A percentile compares a stretch with the other conserved stretches of the same genome.
These are phyloP conservation scores for Stylonectria norvegica DNA, from an alignment of 2,329 filamentous ascomycete species.

Conservation along the genomic window DNA sequence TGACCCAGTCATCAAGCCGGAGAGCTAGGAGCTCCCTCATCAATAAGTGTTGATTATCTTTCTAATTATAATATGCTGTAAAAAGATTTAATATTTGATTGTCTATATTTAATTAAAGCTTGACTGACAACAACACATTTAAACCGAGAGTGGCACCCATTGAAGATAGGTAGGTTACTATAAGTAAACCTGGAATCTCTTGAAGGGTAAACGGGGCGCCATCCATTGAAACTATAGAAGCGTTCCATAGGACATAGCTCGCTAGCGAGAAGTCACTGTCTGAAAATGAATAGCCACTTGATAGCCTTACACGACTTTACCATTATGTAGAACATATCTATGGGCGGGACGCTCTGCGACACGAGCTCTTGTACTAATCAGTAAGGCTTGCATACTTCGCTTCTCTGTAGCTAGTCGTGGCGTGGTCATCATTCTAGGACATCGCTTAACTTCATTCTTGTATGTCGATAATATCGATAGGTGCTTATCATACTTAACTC, in stretches of 20 bases:
- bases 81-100: not conserved
- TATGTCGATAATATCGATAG: not conserved
- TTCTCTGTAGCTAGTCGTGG: not conserved
- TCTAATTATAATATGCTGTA: too few species aligned
- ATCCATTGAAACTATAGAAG: not conserved
- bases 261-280: not conserved
- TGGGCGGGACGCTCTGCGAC: not conserved
- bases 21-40: not conserved
- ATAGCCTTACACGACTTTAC: not conserved
- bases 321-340: not conserved
- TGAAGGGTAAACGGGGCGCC: too few species aligned
- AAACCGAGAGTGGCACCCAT: not conserved
- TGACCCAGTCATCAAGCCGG: not conserved
- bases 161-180: not conserved
- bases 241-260: not conserved
- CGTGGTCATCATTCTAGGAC: not conserved
- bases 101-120: not conserved
- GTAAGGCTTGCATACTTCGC: not conserved
- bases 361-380: not conserved
- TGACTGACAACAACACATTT: too few species aligned
- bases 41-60: too few species aligned
- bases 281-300: not conserved
- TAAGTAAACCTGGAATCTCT: too few species aligned
- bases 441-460: not conserved
- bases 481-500: not conserved